These are phyloP conservation scores for Fomitopsis betulina DNA, from an alignment of 1,284 basidiomycete species.

Conservation along the genomic window DNA sequence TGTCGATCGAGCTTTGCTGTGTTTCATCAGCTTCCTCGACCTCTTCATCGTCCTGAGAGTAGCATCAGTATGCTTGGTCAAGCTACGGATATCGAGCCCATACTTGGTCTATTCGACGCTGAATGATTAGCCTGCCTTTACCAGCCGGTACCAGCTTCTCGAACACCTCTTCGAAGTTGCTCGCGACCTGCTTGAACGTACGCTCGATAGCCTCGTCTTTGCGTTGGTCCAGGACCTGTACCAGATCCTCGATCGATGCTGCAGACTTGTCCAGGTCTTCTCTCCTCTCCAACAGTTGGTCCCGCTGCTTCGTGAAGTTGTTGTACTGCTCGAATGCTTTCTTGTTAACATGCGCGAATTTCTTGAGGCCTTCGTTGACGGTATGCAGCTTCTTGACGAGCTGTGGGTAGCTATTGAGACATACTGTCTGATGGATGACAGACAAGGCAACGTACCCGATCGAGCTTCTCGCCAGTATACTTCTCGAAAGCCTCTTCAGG, in stretches of 20 bases:
- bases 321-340: slow-evolving; percentile 99
- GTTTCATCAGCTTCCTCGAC: slow-evolving; percentile 64
- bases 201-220: slow-evolving; percentile 99
- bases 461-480: slow-evolving; percentile 80
- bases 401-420: slow-evolving; percentile 34
- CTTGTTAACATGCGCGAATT: slow-evolving; percentile 98
- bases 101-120: slow-evolving; percentile 83
- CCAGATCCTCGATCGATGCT: slow-evolving; percentile 89
- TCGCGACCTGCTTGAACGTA: slow-evolving; percentile 97
- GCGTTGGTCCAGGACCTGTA: slow-evolving; percentile 90
- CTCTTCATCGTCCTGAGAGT: slow-evolving; percentile 59
- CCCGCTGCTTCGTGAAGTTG: slow-evolving; percentile 96
- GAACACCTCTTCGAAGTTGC: slow-evolving; percentile 96
- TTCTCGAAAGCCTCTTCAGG: slow-evolving; percentile 98
- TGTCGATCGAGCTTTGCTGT: slow-evolving; percentile 79
- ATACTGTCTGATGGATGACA: not conserved
- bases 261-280: slow-evolving; percentile 91
- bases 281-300: slow-evolving; percentile 82
- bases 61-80: not conserved
- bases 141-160: slow-evolving; percentile 96
- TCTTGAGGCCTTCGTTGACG: slow-evolving; percentile 90
- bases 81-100: slow-evolving; percentile 18
- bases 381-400: slow-evolving; percentile 87
- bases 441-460: slow-evolving; percentile 51
- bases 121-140: slow-evolving; percentile 87